Percentiles rank a stretch among this genome's conserved stretches.
Evolutionary conservation across 805 yeast genomes (phyloP).

Genomic region (Starmera amethionina): DNA sequence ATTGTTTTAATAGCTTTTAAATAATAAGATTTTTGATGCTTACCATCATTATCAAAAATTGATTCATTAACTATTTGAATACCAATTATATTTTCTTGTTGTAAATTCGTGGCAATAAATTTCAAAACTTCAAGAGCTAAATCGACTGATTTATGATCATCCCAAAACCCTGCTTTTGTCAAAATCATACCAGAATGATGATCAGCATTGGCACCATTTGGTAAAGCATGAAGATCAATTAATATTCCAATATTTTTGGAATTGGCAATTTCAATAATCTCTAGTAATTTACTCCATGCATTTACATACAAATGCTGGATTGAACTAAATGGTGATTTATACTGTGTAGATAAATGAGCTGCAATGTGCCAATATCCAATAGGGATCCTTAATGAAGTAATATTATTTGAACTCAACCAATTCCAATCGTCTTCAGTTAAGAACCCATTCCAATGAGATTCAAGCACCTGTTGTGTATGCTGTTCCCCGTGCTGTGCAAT

Average conservation of each 20-base stretch:
- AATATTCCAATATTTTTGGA: constrained; percentile 58
- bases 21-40: constrained; percentile 51
- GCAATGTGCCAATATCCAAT: constrained; percentile 84
- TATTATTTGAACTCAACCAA: constrained; percentile 57
- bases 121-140: constrained; percentile 41
- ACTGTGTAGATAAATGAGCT: constrained; percentile 40
- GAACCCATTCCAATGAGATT: constrained; percentile 57
- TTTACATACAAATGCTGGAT: constrained; percentile 48
- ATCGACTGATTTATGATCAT: constrained; percentile 27
- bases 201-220: constrained; percentile 85
- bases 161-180: constrained; percentile 59
- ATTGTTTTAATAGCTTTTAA: constrained; percentile 52
- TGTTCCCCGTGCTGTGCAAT: constrained; percentile 41
- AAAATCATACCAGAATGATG: constrained; percentile 73
- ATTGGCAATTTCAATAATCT: constrained; percentile 50
- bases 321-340: constrained; percentile 37
- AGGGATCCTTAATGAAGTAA: constrained; percentile 80
- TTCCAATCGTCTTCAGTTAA: constrained; percentile 68
- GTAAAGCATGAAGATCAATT: constrained; percentile 82
- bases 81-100: constrained; percentile 65
- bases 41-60: constrained; percentile 46
- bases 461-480: constrained; percentile 42
- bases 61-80: constrained; percentile 84
- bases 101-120: constrained; percentile 54
- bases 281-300: constrained; percentile 61